Evolutionary conservation across 306 rosid species (phyloP).

Genomic region (Morella rubra): DNA sequence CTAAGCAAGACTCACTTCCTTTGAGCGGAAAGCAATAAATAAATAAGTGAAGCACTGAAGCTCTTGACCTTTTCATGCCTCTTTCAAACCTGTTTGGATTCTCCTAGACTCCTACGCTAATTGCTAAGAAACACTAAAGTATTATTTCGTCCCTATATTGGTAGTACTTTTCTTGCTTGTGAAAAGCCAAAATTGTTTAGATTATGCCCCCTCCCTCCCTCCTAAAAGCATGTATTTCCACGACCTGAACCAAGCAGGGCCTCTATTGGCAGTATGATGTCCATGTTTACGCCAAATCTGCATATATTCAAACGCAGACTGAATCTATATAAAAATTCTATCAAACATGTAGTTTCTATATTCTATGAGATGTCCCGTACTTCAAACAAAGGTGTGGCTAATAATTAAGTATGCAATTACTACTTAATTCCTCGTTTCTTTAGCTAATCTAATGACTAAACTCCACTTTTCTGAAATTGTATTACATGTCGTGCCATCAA

Average conservation of each 20-base stretch:
- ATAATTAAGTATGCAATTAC: no score
- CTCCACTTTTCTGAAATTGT: not conserved
- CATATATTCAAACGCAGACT: not conserved
- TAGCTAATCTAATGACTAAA: no score
- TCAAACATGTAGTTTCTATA: not conserved
- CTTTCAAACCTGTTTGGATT: not conserved
- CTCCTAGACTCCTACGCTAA: not conserved
- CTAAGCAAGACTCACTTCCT: conserved; percentile 13
- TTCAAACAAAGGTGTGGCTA: no score
- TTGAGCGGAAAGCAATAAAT: not conserved
- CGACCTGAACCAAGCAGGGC: not conserved
- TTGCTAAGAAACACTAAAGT: not conserved
- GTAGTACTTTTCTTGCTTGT: not conserved
- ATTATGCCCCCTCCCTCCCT: not conserved
- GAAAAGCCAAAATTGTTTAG: not conserved
- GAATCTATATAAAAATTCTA: not conserved
- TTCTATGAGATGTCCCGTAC: no score
- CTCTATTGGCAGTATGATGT: not conserved
- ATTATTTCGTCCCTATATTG: not conserved
- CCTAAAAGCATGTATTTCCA: not conserved
- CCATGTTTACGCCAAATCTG: not conserved
- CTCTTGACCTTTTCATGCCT: not conserved
- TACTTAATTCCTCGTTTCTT: no score
- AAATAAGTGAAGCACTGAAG: not conserved
- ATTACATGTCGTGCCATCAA: not conserved